phyloP scores from a whole-genome alignment of 805 yeast species.

The Wickerhamiella parazyma region DNA sequence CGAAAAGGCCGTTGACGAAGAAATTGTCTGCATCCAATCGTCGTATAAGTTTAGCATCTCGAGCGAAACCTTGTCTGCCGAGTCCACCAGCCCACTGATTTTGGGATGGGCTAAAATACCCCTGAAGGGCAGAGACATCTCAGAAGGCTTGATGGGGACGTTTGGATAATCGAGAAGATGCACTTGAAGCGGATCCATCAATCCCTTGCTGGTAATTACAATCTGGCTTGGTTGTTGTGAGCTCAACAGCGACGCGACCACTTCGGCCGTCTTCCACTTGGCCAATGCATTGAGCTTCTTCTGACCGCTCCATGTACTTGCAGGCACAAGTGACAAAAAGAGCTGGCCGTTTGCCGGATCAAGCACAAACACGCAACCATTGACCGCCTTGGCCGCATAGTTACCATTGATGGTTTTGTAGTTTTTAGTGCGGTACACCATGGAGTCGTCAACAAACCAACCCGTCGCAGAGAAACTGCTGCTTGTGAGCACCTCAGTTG shows the following conservation, averaged over 20 bases:
- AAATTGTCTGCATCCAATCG: constrained; percentile 76
- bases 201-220: constrained; percentile 79
- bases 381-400: constrained; percentile 78
- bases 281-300: constrained; percentile 84
- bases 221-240: constrained; percentile 92
- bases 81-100: constrained; percentile 60
- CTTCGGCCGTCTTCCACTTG: constrained; percentile 98
- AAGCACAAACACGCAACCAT: constrained; percentile 82
- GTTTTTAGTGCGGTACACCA: constrained; percentile 83
- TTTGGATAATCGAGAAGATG: constrained; percentile 96
- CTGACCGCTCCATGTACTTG: constrained; percentile 95
- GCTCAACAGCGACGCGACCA: constrained; percentile 78
- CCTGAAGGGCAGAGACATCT: constrained; percentile 77
- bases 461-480: constrained; percentile 79
- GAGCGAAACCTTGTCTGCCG: constrained; percentile 90
- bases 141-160: constrained; percentile 77
- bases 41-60: constrained; percentile 81
- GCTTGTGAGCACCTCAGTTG: constrained; percentile 81
- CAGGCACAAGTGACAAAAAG: constrained; percentile 77
- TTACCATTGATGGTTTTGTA: constrained; percentile 91
- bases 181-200: constrained; percentile 88
- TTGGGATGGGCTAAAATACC: constrained; percentile 74
- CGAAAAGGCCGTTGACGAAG: constrained; percentile 89
- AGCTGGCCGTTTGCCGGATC: constrained; percentile 87
- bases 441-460: constrained; percentile 82